Evolutionary conservation across 2,329 filamentous ascomycete genomes (phyloP), one percentile per base, ranked within the genome.

Genomic region (Nemania diffusa): DNA sequence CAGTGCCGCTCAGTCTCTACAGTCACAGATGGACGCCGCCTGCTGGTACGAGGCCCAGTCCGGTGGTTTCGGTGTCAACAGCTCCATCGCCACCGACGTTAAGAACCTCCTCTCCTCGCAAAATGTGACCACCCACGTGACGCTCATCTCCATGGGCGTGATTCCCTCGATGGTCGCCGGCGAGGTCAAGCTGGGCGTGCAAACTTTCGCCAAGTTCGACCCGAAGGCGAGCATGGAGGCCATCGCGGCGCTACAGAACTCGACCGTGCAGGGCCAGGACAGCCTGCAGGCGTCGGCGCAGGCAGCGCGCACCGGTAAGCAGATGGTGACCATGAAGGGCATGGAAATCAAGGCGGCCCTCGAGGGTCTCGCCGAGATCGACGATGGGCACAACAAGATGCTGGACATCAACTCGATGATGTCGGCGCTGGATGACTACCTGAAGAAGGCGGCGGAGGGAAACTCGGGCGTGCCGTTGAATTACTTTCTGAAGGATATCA

Each of bases 331-430:
- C 6, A 58, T 69, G 67, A 61, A 66, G 48, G 34, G 46, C 26
- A 57, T 50, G 27, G 63, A 64, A 8, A 63, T 69, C 15, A 57
- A 65, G n/a, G 57, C 63, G 13, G 52, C 67, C 42, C 53, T 69
- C 9, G 29, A 44, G 17, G 67, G 57, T 2, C 53, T 69, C 27
- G 63, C 63, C 15, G 60, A 69, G 24, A 69, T 71, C 15, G 67
- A 69, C 15, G 67, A 71, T n/a, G 67, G 50, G 15, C 48, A 67
- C 24, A 69, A 71, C 48, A 71, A 71, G 69, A 57, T 69, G 34
- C 34, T 69, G 3, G 69, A 71, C 22, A 66, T 71, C 60, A 71
- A 69, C 50, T 69, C 67, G 20, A 71, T 69, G 69, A 69, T 71
- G 69, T 53, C 67, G 15, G 67, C 67, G n/a, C 67, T 71, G 2